Percentiles rank a stretch among this genome's conserved stretches.
Evolutionary conservation across 2,329 filamentous ascomycete genomes (phyloP).

Genomic region (Fusarium redolens): DNA sequence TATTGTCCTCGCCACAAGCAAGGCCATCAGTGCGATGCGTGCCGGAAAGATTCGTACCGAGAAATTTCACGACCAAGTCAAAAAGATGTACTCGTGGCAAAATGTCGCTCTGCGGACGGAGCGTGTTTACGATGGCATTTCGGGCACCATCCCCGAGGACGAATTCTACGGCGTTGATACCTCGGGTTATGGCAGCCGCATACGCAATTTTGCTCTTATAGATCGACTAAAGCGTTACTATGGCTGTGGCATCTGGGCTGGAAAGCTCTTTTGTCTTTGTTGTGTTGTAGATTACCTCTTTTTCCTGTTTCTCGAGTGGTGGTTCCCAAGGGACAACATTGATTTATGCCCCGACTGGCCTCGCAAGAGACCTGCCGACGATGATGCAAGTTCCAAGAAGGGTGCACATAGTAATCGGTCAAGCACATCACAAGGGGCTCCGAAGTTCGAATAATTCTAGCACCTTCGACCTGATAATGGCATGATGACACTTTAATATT

Average conservation of each 20-base stretch:
- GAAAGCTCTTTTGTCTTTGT: constrained; percentile 95
- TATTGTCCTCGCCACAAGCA: constrained; percentile 87
- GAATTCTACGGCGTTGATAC: constrained; percentile 89
- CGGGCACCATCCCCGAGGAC: constrained; percentile 83
- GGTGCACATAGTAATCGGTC: constrained; percentile 47
- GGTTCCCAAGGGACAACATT: constrained; percentile 85
- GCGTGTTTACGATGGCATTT: constrained; percentile 93
- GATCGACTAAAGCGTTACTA: constrained; percentile 97
- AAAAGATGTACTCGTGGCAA: constrained; percentile 98
- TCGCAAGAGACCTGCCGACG: constrained; percentile 67
- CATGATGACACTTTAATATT: not conserved
- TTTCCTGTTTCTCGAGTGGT: constrained; percentile 88
- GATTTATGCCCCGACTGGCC: constrained; percentile 95
- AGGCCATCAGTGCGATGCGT: constrained; percentile 86
- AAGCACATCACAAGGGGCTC: constrained; percentile 47
- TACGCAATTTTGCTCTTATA: constrained; percentile 91
- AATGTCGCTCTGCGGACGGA: constrained; percentile 95
- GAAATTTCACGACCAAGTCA: constrained; percentile 95
- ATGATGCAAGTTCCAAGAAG: constrained; percentile 46
- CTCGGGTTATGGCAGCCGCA: constrained; percentile 74
- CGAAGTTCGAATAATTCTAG: constrained; percentile 39
- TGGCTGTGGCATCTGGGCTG: constrained; percentile 97
- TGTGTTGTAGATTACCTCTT: constrained; percentile 94
- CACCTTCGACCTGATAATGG: not conserved
- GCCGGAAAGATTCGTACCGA: constrained; percentile 91